These are phyloP conservation scores for Porphyrellus cyaneotinctus DNA, from an alignment of 768 basidiomycete species.

Conservation along the genomic window DNA sequence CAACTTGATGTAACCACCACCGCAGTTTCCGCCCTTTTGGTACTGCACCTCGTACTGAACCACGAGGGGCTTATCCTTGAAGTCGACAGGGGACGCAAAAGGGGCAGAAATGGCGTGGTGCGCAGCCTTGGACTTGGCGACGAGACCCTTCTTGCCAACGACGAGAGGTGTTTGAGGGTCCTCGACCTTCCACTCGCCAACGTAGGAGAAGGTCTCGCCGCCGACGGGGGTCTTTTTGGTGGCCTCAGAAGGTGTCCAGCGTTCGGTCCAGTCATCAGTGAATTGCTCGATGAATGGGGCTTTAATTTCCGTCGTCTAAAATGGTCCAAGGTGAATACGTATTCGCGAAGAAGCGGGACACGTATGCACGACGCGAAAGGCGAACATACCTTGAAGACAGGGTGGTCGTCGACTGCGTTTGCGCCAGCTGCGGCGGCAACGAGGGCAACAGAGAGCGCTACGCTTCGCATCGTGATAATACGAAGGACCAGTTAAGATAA, in stretches of 20 bases:
- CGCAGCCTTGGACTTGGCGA: slow-evolving; percentile 94
- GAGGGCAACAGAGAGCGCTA: slow-evolving; percentile 72
- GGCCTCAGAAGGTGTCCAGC: slow-evolving; percentile 96
- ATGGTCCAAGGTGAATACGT: slow-evolving; percentile 1
- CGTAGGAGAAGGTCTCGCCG: slow-evolving; percentile 94
- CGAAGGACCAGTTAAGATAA: slow-evolving; percentile 58
- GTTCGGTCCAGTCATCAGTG: slow-evolving; percentile 81
- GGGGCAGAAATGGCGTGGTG: slow-evolving; percentile 98
- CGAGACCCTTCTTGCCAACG: slow-evolving; percentile 85
- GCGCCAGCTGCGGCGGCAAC: slow-evolving; percentile 63
- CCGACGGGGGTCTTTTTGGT: slow-evolving; percentile 97
- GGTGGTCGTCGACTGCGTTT: slow-evolving; percentile 58
- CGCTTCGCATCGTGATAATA: slow-evolving; percentile 74
- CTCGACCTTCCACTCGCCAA: slow-evolving; percentile 96
- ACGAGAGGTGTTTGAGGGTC: slow-evolving; percentile 74
- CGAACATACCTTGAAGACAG: slow-evolving; percentile 60
- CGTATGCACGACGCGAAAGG: slow-evolving; percentile 5
- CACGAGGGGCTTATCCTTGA: slow-evolving; percentile 81
- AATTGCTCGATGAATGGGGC: slow-evolving; percentile 97
- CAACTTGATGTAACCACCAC: slow-evolving; percentile 98
- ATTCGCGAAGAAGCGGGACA: not conserved
- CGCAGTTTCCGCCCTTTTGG: slow-evolving; percentile 98
- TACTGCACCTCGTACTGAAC: slow-evolving; percentile 99
- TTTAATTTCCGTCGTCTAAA: slow-evolving; percentile 70
- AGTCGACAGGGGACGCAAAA: slow-evolving; percentile 72